A percentile compares a stretch with the other conserved stretches of the same genome.
phyloP scores from a whole-genome alignment of 1,139 yeast genomes.

The Yarrowia galli region DNA sequence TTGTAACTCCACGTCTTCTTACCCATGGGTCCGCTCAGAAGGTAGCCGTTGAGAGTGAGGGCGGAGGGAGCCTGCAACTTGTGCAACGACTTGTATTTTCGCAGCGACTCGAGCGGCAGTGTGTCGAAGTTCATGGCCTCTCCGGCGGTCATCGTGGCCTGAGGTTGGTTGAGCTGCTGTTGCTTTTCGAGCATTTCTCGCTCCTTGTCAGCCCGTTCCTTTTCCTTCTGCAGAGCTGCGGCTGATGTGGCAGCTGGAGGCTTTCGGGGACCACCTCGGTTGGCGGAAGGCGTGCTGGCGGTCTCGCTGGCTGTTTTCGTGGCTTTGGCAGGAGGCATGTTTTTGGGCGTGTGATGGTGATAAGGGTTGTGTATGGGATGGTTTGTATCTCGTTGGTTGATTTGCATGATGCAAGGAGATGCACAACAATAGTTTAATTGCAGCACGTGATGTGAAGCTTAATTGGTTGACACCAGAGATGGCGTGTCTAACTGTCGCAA shows the following conservation, averaged over 20 bases:
- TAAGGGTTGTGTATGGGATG: neutral
- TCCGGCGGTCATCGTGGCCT: slow-evolving; percentile 20
- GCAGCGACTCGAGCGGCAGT: slow-evolving; percentile 61
- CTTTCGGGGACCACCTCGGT: slow-evolving; percentile 33
- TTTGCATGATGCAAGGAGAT: slow-evolving; percentile 23
- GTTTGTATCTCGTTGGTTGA: slow-evolving; percentile 3
- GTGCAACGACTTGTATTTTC: slow-evolving; percentile 65
- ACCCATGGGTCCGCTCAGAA: slow-evolving; percentile 69
- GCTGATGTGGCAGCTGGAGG: slow-evolving; percentile 11
- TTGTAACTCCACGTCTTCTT: slow-evolving; percentile 63
- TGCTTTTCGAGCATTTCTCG: slow-evolving; percentile 31
- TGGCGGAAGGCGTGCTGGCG: slow-evolving; percentile 12
- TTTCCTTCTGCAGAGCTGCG: slow-evolving; percentile 23
- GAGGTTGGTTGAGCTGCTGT: slow-evolving; percentile 28
- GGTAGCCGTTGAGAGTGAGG: slow-evolving; percentile 64
- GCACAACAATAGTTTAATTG: slow-evolving; percentile 12
- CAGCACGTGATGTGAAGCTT: neutral
- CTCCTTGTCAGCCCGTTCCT: slow-evolving; percentile 35
- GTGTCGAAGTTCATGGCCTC: slow-evolving; percentile 62
- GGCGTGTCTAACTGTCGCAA: too few relatives aligned
- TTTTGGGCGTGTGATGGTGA: neutral
- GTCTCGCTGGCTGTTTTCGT: slow-evolving; percentile 9
- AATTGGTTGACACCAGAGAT: neutral
- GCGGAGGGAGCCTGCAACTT: slow-evolving; percentile 58
- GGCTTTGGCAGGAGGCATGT: slow-evolving; percentile 35